Evolutionary conservation across 2,329 filamentous ascomycete species (phyloP).

Genomic region (Pseudopyricularia javanii): DNA sequence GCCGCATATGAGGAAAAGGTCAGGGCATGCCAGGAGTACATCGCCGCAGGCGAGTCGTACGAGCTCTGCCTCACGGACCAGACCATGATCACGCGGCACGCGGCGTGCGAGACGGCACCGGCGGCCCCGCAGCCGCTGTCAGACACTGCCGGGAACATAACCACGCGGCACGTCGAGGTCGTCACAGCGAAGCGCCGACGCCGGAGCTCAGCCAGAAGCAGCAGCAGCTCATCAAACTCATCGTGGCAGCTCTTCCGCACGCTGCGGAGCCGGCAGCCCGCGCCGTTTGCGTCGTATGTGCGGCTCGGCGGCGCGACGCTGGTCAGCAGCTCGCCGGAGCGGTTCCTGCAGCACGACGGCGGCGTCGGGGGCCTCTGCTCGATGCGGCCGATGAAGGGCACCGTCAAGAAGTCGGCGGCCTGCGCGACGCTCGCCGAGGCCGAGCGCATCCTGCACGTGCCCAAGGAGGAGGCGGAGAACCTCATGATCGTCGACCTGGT

Average conservation of each 20-base stretch:
- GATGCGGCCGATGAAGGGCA: conserved; percentile 94
- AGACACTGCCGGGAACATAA: not conserved
- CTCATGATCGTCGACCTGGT: conserved; percentile 97
- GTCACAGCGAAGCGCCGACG: not conserved
- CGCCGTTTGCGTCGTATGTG: conserved; percentile 76
- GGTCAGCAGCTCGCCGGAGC: conserved; percentile 76
- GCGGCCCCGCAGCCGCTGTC: conserved; percentile 5
- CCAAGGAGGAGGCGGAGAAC: conserved; percentile 91
- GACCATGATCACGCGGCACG: conserved; percentile 38
- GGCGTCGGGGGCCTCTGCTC: conserved; percentile 45
- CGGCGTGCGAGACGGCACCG: not conserved
- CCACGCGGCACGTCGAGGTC: not conserved
- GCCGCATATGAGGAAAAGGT: conserved; percentile 54
- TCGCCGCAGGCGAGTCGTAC: conserved; percentile 71
- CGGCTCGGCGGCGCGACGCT: conserved; percentile 59
- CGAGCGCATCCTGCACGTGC: conserved; percentile 57
- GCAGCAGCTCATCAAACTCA: conserved; percentile 1
- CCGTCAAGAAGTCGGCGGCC: conserved; percentile 63
- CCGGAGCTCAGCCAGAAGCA: not conserved
- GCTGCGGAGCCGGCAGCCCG: conserved; percentile 61
- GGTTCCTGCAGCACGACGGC: conserved; percentile 54
- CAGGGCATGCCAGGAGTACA: conserved; percentile 54
- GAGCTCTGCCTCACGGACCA: conserved; percentile 75
- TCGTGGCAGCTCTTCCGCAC: conserved; percentile 63
- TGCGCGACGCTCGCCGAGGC: conserved; percentile 61